A percentile compares a stretch with the other conserved stretches of the same genome.
Conservation (phyloP, 73 alveolate genomes). For the Uronychia setigera region DNA sequence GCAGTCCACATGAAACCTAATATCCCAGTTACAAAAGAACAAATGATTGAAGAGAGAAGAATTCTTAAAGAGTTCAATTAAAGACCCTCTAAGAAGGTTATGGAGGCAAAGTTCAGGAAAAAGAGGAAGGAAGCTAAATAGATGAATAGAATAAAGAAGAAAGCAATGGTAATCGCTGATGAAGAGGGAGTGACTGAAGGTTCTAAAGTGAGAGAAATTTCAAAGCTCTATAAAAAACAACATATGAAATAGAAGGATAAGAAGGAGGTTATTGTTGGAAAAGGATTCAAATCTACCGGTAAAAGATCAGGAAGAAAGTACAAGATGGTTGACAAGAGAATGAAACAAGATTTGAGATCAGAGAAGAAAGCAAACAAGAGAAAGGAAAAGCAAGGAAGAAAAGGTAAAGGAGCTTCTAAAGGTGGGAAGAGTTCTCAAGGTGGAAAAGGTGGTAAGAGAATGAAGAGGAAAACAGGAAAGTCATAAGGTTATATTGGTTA, state of each 20-base stretch:
- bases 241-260: slow-evolving; percentile 78
- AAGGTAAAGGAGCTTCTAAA: too few species aligned
- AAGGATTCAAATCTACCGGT: slow-evolving; percentile 71
- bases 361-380: slow-evolving; percentile 39
- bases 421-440: too few species aligned
- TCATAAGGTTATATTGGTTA: too few species aligned
- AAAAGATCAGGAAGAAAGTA: slow-evolving; percentile 28
- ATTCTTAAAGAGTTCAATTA: slow-evolving; percentile 86
- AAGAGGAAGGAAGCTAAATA: slow-evolving; percentile 86
- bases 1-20: slow-evolving; percentile 73
- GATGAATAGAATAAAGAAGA: slow-evolving; percentile 85
- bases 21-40: slow-evolving; percentile 90
- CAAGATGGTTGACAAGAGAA: slow-evolving; percentile 92
- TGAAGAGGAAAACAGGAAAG: too few species aligned
- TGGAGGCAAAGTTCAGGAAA: slow-evolving; percentile 95
- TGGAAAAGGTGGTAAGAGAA: too few species aligned
- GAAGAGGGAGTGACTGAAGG: slow-evolving; percentile 92
- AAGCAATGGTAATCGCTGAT: slow-evolving; percentile 88
- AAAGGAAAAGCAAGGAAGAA: slow-evolving; percentile 38
- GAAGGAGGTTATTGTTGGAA: slow-evolving; percentile 84
- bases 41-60: slow-evolving; percentile 87
- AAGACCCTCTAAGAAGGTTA: slow-evolving; percentile 93
- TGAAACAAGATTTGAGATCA: slow-evolving; percentile 88
- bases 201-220: slow-evolving; percentile 90
- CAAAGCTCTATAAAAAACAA: slow-evolving; percentile 88